Evolutionary conservation across 2,329 filamentous ascomycete species (phyloP).

Genomic region (Aspergillus sp.): DNA sequence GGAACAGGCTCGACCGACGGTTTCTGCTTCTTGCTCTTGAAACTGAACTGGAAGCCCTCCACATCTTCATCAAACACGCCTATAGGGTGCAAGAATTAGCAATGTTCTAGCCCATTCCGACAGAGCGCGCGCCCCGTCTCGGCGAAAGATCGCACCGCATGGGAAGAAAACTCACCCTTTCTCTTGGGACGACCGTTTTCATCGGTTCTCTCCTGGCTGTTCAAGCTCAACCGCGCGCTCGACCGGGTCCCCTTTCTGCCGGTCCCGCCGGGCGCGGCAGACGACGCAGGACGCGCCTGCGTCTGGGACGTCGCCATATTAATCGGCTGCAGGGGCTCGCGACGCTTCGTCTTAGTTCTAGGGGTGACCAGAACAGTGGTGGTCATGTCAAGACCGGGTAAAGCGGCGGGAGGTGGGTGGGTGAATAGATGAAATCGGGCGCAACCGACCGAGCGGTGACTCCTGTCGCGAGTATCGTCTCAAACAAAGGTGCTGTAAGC

Average conservation of each 20-base stretch:
- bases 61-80: slow-evolving; percentile 67
- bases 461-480: too few relatives aligned
- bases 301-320: slow-evolving; percentile 39
- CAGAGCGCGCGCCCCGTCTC: too few relatives aligned
- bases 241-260: slow-evolving; percentile 24
- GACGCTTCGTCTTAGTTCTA: slow-evolving; percentile 35
- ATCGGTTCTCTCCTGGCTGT: slow-evolving; percentile 29
- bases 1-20: slow-evolving; percentile 38
- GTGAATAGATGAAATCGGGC: too few relatives aligned
- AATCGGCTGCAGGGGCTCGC: slow-evolving; percentile 36
- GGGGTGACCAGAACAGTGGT: slow-evolving; percentile 36
- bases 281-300: slow-evolving; percentile 34
- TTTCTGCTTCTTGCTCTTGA: slow-evolving; percentile 64
- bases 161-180: slow-evolving; percentile 39
- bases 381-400: slow-evolving; percentile 35
- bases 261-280: slow-evolving; percentile 23
- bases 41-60: slow-evolving; percentile 74
- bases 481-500: too few relatives aligned
- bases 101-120: too few relatives aligned
- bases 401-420: background rate
- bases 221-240: slow-evolving; percentile 38
- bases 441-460: too few relatives aligned
- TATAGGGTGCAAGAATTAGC: slow-evolving; percentile 21
- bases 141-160: background rate
- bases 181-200: slow-evolving; percentile 25